These are phyloP conservation scores for Diatrype stigma DNA, from an alignment of 2,329 filamentous ascomycete species.

Conservation along the genomic window DNA sequence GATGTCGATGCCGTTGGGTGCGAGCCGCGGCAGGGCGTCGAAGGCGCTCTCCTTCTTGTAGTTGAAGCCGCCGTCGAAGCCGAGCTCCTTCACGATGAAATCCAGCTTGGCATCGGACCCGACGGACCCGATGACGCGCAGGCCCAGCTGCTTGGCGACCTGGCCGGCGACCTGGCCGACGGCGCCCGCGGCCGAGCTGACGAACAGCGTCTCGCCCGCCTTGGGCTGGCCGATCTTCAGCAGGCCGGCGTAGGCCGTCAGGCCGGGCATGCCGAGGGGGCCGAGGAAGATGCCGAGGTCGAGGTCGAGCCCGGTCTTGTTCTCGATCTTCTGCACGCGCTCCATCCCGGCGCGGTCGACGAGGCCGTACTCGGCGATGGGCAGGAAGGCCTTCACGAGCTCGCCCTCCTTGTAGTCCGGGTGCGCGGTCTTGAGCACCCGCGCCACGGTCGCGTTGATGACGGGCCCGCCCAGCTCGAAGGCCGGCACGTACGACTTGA, in stretches of 20 bases:
- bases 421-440: constrained; percentile 62
- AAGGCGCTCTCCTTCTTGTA: constrained; percentile 70
- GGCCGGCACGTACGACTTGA: constrained; percentile 59
- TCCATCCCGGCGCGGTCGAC: constrained; percentile 36
- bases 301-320: constrained; percentile 61
- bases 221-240: constrained; percentile 72
- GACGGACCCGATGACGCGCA: constrained; percentile 70
- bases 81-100: constrained; percentile 64
- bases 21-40: constrained; percentile 61
- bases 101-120: constrained; percentile 73
- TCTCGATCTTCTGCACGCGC: constrained; percentile 52
- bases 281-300: constrained; percentile 62
- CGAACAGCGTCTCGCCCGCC: constrained; percentile 74
- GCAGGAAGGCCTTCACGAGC: constrained; percentile 47
- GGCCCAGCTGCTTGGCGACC: constrained; percentile 70
- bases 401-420: constrained; percentile 60
- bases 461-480: constrained; percentile 58
- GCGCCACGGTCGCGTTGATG: constrained; percentile 54
- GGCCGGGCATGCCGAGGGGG: constrained; percentile 70
- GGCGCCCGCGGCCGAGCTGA: constrained; percentile 69
- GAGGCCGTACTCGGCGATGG: constrained; percentile 60
- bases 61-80: constrained; percentile 73
- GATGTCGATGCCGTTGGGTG: constrained; percentile 71
- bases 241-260: constrained; percentile 71
- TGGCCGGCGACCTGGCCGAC: constrained; percentile 74